Base-by-base conservation (phyloP, 257 asterid genomes). In the Forsythia viridissima region DNA sequence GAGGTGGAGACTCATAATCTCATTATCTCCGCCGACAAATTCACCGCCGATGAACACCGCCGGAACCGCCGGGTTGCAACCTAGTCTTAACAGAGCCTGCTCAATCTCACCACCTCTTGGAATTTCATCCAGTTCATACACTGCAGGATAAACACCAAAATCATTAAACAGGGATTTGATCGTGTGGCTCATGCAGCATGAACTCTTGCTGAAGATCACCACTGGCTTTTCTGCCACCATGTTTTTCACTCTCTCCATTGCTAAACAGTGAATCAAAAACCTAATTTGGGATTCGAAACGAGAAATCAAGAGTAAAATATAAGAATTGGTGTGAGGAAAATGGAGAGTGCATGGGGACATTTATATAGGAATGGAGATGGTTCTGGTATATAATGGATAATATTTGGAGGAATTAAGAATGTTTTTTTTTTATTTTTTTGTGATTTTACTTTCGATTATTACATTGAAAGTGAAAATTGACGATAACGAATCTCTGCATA, bases 121-220 rank as follows among this genome's bases (percentile, higher is more conserved):
- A 20, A 88, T 84, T 82, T 85, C 85, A 30, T 88, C 89, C 16
- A 88, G 87, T 88, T 88, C 91, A 80, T 88, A 82, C 8, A 85
- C 87, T 38, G 8, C 75, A 0, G 87, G 87, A 15, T 88, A 82
- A 0, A 78, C 91, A 1, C 91, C 91, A n/a, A 88, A 85, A 5
- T 84, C 88, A 0, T 36, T 11, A 21, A 88, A 84, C 52, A 88
- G 89, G 2, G 88, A 75, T 8, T 81, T 36, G 5, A 88, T 37
- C 1, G 88, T 80, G 88, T 83, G 88, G 84, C 88, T 81, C 82
- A 88, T 88, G 87, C 91, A 88, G 79, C 91, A 88, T 4, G 85
- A 71, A 76, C 85, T 85, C 87, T 85, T 84, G 88, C 89, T 88
- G 77, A 88, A 88, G 68, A 87, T 77, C 82, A 87, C 90, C 82